Conservation (phyloP, 2,329 filamentous ascomycete genomes). For the Elsinoe necatrix region DNA sequence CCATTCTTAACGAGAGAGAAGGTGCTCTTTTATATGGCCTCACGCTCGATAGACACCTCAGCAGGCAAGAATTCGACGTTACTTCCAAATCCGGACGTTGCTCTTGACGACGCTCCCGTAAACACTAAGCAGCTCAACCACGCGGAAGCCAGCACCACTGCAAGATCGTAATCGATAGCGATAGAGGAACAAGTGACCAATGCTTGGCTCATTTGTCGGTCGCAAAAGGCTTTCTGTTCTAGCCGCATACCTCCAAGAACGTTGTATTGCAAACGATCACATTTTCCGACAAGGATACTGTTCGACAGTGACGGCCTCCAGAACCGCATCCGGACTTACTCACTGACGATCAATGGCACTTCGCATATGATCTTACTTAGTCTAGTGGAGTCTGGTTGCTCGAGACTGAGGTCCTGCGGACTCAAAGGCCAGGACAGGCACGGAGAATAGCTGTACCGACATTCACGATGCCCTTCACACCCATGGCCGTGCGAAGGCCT, state of each 20-base stretch:
- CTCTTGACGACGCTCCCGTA: constrained; percentile 18
- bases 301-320: not conserved
- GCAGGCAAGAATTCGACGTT: constrained; percentile 18
- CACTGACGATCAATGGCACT: not conserved
- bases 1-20: too few species aligned
- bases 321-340: not conserved
- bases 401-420: not conserved
- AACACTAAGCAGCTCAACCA: constrained; percentile 7
- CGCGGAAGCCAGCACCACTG: not conserved
- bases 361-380: not conserved
- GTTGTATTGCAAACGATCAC: not conserved
- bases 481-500: not conserved
- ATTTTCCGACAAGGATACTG: not conserved
- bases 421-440: not conserved
- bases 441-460: not conserved
- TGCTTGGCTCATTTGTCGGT: constrained; percentile 11
- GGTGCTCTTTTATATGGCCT: too few species aligned
- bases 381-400: not conserved
- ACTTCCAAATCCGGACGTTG: constrained; percentile 4
- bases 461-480: constrained; percentile 1
- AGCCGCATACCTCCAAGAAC: not conserved
- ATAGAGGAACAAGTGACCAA: constrained; percentile 5
- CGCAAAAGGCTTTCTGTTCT: not conserved
- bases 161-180: constrained; percentile 1
- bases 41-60: too few species aligned